Percentiles rank a stretch among this genome's conserved stretches.
These are phyloP conservation scores for Platanus orientalis DNA, from an alignment of 164 flowering plant genomes.

Conservation along the genomic window DNA sequence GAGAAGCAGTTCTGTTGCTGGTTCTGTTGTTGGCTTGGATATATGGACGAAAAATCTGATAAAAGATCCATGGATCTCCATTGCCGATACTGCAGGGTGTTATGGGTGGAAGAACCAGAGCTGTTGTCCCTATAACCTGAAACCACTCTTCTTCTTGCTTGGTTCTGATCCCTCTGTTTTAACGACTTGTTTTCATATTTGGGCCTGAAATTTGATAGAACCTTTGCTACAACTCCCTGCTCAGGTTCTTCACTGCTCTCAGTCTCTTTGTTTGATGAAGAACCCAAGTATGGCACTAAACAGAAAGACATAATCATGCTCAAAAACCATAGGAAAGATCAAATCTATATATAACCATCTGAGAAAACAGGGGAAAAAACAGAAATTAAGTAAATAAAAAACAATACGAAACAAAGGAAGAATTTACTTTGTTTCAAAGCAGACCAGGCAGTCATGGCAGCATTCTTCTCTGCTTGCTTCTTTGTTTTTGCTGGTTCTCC, in stretches of 20 bases:
- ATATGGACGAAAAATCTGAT: constrained; percentile 19
- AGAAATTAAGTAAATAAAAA: neutral
- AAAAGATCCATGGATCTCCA: constrained; percentile 26
- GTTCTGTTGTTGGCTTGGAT: constrained; percentile 23
- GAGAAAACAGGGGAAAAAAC: too few species aligned
- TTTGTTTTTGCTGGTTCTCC: constrained; percentile 66
- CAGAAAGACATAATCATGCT: constrained; percentile 5
- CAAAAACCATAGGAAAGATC: neutral
- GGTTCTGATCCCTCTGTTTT: constrained; percentile 31
- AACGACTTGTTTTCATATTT: constrained; percentile 35
- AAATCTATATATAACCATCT: neutral
- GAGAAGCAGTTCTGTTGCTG: constrained; percentile 24
- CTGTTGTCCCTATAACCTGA: constrained; percentile 14
- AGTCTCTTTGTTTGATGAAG: constrained; percentile 25
- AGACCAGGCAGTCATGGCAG: constrained; percentile 67
- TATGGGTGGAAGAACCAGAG: constrained; percentile 10
- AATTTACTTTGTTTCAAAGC: constrained; percentile 45
- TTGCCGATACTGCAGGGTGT: constrained; percentile 20
- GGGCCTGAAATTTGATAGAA: constrained; percentile 36
- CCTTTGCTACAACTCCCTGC: constrained; percentile 40
- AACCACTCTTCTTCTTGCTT: constrained; percentile 34
- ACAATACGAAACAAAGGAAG: too few species aligned
- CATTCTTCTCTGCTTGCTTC: constrained; percentile 76
- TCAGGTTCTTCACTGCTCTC: constrained; percentile 40
- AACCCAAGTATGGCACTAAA: constrained; percentile 41